These are phyloP conservation scores for Gloeophyllum trabeum DNA, from an alignment of 768 basidiomycete genomes.

Conservation along the genomic window DNA sequence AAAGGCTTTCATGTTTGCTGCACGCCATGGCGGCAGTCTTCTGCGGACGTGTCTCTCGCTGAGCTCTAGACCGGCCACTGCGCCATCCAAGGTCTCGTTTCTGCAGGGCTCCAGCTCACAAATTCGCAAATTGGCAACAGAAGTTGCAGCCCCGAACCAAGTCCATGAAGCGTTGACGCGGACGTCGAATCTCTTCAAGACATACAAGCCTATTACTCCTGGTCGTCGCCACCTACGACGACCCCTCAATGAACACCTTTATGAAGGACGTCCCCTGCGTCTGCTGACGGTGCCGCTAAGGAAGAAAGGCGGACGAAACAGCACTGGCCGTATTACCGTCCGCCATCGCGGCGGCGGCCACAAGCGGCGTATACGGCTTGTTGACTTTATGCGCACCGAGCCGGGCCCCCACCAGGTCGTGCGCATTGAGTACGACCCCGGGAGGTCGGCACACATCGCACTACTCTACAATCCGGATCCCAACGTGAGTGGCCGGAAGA, in stretches of 20 bases:
- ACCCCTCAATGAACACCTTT: slow-evolving; percentile 76
- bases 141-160: slow-evolving; percentile 13
- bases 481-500: slow-evolving; percentile 36
- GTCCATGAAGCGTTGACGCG: slow-evolving; percentile 35
- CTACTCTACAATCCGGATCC: slow-evolving; percentile 59
- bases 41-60: neutral
- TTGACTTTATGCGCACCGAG: slow-evolving; percentile 79
- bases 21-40: neutral
- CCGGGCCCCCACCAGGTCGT: slow-evolving; percentile 82
- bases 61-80: neutral
- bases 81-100: neutral
- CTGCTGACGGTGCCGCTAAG: slow-evolving; percentile 73
- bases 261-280: slow-evolving; percentile 76
- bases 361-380: slow-evolving; percentile 67
- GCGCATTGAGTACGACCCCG: slow-evolving; percentile 95
- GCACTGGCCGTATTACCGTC: slow-evolving; percentile 76
- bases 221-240: slow-evolving; percentile 78
- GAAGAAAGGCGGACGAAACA: slow-evolving; percentile 79
- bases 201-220: slow-evolving; percentile 82
- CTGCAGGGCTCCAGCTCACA: neutral
- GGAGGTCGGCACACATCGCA: slow-evolving; percentile 89
- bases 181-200: slow-evolving; percentile 60
- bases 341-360: slow-evolving; percentile 90
- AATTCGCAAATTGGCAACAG: neutral
- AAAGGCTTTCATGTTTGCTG: slow-evolving; percentile 5